Conservation (phyloP, 139 green algal genomes). For the Chlamydomonas urium region DNA sequence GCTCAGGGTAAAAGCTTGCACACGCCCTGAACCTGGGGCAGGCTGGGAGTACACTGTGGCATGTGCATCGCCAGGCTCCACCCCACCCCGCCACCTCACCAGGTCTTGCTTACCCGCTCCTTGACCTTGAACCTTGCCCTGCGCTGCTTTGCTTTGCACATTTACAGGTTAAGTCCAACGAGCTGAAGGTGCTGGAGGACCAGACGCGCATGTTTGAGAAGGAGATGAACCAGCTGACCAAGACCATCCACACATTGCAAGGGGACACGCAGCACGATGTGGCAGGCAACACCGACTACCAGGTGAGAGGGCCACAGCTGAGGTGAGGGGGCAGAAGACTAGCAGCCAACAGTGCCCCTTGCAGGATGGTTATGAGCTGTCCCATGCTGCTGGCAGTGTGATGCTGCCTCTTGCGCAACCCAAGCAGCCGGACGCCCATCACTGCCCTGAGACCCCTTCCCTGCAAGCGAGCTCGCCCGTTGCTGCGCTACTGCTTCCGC, state of each 20-base stretch:
- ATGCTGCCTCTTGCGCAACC: not conserved
- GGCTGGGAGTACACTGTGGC: not conserved
- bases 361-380: not conserved
- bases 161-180: not conserved
- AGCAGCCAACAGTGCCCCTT: not conserved
- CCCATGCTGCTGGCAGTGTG: not conserved
- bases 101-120: no score
- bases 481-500: not conserved
- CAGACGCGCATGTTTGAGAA: not conserved
- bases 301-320: not conserved
- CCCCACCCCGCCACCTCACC: not conserved
- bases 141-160: no score
- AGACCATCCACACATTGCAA: constrained; percentile 2
- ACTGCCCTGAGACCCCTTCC: not conserved
- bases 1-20: not conserved
- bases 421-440: no score
- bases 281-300: not conserved
- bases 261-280: not conserved
- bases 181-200: not conserved
- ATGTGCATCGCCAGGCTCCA: not conserved
- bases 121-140: no score
- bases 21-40: no score
- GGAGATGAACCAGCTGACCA: constrained; percentile 1
- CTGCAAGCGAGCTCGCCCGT: not conserved
- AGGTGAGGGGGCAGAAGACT: not conserved